Conservation (phyloP, 345 rosid species). For the Rhodomyrtus tomentosa region DNA sequence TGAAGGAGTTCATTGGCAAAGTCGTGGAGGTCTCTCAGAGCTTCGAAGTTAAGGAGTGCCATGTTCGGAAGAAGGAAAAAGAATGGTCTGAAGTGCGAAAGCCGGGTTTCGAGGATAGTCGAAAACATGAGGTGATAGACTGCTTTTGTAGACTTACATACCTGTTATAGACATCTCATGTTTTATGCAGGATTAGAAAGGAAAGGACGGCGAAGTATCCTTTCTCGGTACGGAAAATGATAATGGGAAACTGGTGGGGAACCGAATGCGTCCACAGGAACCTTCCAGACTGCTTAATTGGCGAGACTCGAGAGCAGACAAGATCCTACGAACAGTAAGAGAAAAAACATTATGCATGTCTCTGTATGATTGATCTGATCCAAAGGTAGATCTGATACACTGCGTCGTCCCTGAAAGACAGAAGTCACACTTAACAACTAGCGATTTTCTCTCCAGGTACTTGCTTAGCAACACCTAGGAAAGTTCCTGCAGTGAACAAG, state of each 20-base stretch:
- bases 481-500: neutral
- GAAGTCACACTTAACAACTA: neutral
- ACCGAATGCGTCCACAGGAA: neutral
- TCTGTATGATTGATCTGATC: neutral
- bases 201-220: neutral
- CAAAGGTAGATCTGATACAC: neutral
- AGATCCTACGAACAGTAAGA: neutral
- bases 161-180: neutral
- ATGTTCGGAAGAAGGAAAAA: constrained; percentile 3
- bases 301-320: neutral
- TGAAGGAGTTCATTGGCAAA: constrained; percentile 63
- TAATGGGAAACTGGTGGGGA: neutral
- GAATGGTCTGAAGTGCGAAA: neutral
- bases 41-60: constrained; percentile 46
- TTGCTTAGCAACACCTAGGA: neutral
- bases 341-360: neutral
- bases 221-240: neutral
- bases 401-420: neutral
- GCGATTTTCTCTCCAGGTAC: neutral
- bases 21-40: constrained; percentile 58
- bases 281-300: neutral
- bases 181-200: neutral
- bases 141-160: neutral
- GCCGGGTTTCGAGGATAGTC: neutral
- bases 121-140: neutral